Conservation (phyloP, 1,139 yeast genomes). For the Nakaseomyces bracarensis region DNA sequence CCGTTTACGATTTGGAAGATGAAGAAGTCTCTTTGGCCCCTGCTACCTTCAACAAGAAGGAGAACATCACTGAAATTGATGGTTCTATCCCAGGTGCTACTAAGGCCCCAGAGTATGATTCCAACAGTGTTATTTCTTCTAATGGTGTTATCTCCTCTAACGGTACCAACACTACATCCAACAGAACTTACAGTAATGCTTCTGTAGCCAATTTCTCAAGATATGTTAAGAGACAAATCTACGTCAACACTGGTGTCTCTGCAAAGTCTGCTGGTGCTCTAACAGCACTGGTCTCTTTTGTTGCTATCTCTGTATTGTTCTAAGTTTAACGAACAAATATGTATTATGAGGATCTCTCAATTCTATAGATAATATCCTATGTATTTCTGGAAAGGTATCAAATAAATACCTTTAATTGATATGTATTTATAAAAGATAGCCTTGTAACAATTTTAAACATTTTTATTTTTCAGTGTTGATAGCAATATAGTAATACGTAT, state of each 20-base stretch:
- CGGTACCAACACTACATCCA: not conserved
- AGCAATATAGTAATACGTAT: no score
- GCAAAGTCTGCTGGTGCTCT: conserved; percentile 1
- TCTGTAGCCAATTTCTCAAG: not conserved
- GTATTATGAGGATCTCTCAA: no score
- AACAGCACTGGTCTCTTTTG: not conserved
- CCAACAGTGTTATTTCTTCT: conserved; percentile 23
- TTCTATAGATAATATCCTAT: no score
- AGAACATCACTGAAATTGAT: conserved; percentile 37
- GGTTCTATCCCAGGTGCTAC: conserved; percentile 41
- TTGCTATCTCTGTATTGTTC: not conserved
- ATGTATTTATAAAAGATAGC: no score
- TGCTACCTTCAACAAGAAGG: conserved; percentile 34
- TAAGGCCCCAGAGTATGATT: conserved; percentile 32
- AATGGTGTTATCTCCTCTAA: not conserved
- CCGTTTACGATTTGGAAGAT: conserved; percentile 67
- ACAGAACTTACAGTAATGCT: not conserved
- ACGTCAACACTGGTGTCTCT: not conserved
- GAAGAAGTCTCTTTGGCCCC: conserved; percentile 61
- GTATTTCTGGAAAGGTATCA: no score
- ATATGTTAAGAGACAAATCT: not conserved
- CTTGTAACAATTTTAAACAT: no score
- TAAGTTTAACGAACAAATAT: not conserved
- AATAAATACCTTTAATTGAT: no score
- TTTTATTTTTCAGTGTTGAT: no score